Evolutionary conservation across 106 monocot species (phyloP).

Genomic region (Dactylorhiza incarnata): DNA sequence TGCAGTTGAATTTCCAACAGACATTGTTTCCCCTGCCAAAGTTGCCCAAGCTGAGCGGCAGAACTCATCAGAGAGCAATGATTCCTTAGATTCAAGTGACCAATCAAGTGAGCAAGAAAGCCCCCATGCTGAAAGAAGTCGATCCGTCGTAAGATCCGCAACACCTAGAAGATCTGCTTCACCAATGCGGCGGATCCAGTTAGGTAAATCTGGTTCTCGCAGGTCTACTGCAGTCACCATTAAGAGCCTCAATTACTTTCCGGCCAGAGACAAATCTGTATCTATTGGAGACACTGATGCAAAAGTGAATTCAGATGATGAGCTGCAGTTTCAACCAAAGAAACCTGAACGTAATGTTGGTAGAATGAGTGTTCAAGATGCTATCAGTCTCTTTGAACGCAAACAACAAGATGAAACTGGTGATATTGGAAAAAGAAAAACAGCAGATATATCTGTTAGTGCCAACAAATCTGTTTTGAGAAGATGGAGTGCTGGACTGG

Average conservation of each 20-base stretch:
- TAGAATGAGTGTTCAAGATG: conserved; percentile 97
- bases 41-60: conserved; percentile 81
- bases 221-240: conserved; percentile 71
- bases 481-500: conserved; percentile 92
- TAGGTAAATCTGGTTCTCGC: conserved; percentile 85
- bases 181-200: conserved; percentile 88
- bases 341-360: conserved; percentile 60
- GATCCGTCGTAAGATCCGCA: conserved; percentile 63
- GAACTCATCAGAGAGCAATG: conserved; percentile 63
- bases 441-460: conserved; percentile 28
- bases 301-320: conserved; percentile 39
- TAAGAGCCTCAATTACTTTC: conserved; percentile 76
- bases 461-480: conserved; percentile 79
- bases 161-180: conserved; percentile 94
- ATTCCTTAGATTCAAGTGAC: conserved; percentile 47
- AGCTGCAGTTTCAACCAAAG: conserved; percentile 33
- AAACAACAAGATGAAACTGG: conserved; percentile 68
- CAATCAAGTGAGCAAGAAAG: conserved; percentile 34
- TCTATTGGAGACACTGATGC: conserved; percentile 39
- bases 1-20: conserved; percentile 12
- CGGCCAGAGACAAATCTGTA: conserved; percentile 52
- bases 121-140: conserved; percentile 64
- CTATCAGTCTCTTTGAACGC: conserved; percentile 89
- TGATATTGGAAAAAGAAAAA: conserved; percentile 36
- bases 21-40: conserved; percentile 60